Evolutionary conservation across 257 asterid species (phyloP).

Genomic region (Fraxinus cuspidata): DNA sequence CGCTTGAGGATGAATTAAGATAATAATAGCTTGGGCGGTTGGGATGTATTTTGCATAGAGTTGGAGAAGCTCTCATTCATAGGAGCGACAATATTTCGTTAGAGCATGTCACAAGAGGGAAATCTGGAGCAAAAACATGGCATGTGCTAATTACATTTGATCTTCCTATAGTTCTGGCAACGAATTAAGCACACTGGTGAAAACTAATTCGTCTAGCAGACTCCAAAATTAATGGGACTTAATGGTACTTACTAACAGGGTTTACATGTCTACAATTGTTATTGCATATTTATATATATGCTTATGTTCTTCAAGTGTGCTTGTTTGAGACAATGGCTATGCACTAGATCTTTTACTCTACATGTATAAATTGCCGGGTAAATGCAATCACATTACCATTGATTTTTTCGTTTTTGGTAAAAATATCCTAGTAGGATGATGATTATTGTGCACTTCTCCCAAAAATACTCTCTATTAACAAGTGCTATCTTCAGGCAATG

Average conservation of each 20-base stretch:
- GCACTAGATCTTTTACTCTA: background rate
- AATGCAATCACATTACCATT: background rate
- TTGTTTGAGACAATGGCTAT: background rate
- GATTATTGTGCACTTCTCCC: background rate
- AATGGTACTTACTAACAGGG: background rate
- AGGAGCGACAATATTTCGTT: background rate
- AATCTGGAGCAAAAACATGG: background rate
- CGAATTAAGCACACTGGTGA: background rate
- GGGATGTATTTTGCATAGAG: background rate
- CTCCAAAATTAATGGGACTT: background rate
- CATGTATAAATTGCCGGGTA: background rate
- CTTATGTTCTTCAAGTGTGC: background rate
- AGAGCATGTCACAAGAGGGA: background rate
- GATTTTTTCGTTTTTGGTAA: background rate
- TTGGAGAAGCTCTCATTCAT: background rate
- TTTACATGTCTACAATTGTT: background rate
- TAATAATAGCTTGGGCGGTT: background rate
- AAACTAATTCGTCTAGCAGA: background rate
- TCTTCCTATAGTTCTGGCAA: background rate
- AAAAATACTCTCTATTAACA: background rate
- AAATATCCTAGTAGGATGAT: background rate
- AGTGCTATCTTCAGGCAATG: slow-evolving; percentile 62
- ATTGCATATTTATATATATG: background rate
- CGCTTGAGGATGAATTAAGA: background rate
- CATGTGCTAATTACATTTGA: background rate